Evolutionary conservation across 2,329 filamentous ascomycete genomes (phyloP).

Genomic region (Triangularia verruculosa): DNA sequence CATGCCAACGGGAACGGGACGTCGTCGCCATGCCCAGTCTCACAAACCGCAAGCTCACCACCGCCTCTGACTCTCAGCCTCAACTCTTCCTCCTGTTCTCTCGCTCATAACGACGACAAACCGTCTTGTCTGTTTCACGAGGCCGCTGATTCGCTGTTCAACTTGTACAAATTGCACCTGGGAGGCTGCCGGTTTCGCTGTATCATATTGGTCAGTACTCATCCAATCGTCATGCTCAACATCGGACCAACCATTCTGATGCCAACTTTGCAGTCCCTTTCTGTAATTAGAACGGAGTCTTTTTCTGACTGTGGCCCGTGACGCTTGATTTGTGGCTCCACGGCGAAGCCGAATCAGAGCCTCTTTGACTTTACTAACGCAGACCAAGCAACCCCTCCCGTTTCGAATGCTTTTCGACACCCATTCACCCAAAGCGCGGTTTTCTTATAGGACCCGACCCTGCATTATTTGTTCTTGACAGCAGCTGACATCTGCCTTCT

Average conservation of each 20-base stretch:
- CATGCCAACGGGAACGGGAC: slow-evolving; percentile 12
- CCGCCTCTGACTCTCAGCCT: slow-evolving; percentile 25
- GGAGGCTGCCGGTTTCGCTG: slow-evolving; percentile 33
- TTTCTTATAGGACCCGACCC: slow-evolving; percentile 16
- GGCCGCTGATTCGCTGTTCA: slow-evolving; percentile 27
- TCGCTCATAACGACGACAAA: slow-evolving; percentile 25
- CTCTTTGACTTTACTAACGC: slow-evolving; percentile 17
- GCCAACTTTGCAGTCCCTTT: slow-evolving; percentile 17
- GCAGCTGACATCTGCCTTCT: neutral
- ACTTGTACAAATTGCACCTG: slow-evolving; percentile 31
- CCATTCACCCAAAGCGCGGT: slow-evolving; percentile 18
- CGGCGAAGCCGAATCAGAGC: slow-evolving; percentile 22
- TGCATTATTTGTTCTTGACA: neutral
- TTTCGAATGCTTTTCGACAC: slow-evolving; percentile 1
- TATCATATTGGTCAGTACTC: slow-evolving; percentile 44
- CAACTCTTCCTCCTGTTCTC: slow-evolving; percentile 22
- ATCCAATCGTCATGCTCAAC: slow-evolving; percentile 29
- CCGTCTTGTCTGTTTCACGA: slow-evolving; percentile 10
- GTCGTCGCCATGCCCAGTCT: slow-evolving; percentile 30
- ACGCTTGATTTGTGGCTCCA: neutral
- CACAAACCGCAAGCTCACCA: slow-evolving; percentile 19
- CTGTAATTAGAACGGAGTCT: slow-evolving; percentile 23
- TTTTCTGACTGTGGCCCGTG: neutral
- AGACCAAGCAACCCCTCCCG: neutral
- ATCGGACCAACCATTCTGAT: slow-evolving; percentile 18